phyloP scores from a whole-genome alignment of 371 early-diverging fungal species.

The Blyttiomyces sp. region DNA sequence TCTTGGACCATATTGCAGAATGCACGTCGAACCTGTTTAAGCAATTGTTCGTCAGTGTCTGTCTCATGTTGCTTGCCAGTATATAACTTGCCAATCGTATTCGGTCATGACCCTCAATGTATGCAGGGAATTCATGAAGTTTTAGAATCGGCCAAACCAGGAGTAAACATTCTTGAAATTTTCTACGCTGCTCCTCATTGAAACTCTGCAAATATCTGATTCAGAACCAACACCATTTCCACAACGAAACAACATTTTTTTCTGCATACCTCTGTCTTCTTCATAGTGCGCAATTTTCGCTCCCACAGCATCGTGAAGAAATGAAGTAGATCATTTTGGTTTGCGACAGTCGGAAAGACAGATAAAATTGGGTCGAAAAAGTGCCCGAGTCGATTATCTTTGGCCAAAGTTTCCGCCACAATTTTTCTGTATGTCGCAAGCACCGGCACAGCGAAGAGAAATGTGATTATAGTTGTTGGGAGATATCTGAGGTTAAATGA shows the following conservation, averaged over 20 bases:
- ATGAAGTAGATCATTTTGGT: constrained; percentile 36
- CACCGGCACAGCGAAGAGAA: constrained; percentile 29
- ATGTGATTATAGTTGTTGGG: constrained; percentile 34
- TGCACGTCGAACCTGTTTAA: constrained; percentile 7
- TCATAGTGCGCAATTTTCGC: constrained; percentile 14
- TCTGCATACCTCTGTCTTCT: not conserved
- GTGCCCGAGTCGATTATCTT: constrained; percentile 13
- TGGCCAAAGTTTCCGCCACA: constrained; percentile 29
- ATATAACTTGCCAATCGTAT: constrained; percentile 1
- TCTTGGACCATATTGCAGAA: constrained; percentile 16
- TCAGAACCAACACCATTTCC: no score
- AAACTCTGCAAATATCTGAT: not conserved
- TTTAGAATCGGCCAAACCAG: constrained; percentile 19
- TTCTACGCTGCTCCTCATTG: constrained; percentile 4
- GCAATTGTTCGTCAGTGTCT: no score
- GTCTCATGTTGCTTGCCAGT: not conserved
- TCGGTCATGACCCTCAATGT: constrained; percentile 18
- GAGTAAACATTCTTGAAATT: constrained; percentile 20
- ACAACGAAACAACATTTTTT: not conserved
- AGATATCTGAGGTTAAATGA: constrained; percentile 28
- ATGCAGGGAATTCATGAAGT: constrained; percentile 20
- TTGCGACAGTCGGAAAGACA: constrained; percentile 31
- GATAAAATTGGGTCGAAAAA: constrained; percentile 32
- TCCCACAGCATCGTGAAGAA: constrained; percentile 37
- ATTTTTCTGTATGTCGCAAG: constrained; percentile 35